Conservation (phyloP, 306 rosid genomes). For the Notholithocarpus densiflorus region DNA sequence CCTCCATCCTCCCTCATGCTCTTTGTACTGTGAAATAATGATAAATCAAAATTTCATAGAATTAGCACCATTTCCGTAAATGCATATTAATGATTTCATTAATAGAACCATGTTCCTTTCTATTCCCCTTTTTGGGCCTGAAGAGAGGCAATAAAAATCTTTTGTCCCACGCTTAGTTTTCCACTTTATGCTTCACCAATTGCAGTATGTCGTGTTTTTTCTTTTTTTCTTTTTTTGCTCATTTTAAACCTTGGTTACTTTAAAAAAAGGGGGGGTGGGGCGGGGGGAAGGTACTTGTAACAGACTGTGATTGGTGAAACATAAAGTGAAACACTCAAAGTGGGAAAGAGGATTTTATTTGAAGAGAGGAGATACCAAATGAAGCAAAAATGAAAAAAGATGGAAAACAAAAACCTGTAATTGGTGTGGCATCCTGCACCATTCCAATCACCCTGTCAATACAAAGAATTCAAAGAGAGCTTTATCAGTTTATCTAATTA, state of each 20-base stretch:
- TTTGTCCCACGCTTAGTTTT: too few relatives aligned
- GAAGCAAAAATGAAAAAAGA: not conserved
- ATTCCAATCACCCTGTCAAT: conserved; percentile 93
- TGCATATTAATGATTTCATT: conserved; percentile 11
- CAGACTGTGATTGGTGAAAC: too few relatives aligned
- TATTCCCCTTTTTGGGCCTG: not conserved
- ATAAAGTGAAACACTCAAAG: too few relatives aligned
- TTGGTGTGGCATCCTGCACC: conserved; percentile 99
- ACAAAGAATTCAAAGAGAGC: conserved; percentile 16
- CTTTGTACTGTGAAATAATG: conserved; percentile 67
- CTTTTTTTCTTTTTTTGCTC: too few relatives aligned
- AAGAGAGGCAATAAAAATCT: not conserved
- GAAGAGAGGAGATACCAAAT: not conserved
- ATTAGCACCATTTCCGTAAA: not conserved
- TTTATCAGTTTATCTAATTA: conserved; percentile 14
- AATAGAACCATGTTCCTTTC: not conserved
- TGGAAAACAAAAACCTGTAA: conserved; percentile 57
- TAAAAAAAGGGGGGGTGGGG: too few relatives aligned
- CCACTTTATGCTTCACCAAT: too few relatives aligned
- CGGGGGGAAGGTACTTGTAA: too few relatives aligned
- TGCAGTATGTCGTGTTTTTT: too few relatives aligned
- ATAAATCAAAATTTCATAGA: conserved; percentile 8
- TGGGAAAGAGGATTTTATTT: too few relatives aligned
- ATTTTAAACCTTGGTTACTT: too few relatives aligned
- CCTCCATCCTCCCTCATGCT: conserved; percentile 99